Evolutionary conservation across 768 basidiomycete genomes (phyloP), one percentile per base, ranked within the genome.

Genomic region (Lentinula guzmanii): DNA sequence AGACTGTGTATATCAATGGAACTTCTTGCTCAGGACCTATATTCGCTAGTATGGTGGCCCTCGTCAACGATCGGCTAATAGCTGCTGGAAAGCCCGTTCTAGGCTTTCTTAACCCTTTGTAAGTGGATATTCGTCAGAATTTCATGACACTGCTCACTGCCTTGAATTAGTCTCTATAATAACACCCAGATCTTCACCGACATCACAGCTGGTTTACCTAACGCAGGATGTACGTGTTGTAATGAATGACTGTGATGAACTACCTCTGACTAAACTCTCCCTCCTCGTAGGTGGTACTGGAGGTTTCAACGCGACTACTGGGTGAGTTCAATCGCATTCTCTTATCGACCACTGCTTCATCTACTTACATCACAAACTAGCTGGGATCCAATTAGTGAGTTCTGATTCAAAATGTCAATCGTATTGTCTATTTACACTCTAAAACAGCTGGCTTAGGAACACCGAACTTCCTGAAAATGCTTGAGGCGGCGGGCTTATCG

Each of bases 1-100:
- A 50, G 6, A 41, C 53, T 10, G 54, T 41, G 16, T 37, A 24
- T 3, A 66, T 75, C 21, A 68, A 58, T 1, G 83, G 82, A 33
- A 84, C 83, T 6, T 80, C 79, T 15, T 74, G 76, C 5, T 43
- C 79, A 0, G 54, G 76, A 15, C 82, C 82, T 31, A 74, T 78
- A 0, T 79, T 85, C 62, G 76, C 81, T 0, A 72, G 74, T 46
- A 67, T 82, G 60, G 68, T 82, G 18, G 68, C 78, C 2, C 72
- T 82, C 65, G 65, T 83, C 42, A 81, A 82, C 54, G 79, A 82
- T 52, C 72, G 73, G 0, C 72, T 77, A 4, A 57, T 79, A 5
- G 68, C 60, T 6, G 70, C 66, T 0, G 73, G 73, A 0, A 71
- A 70, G 56, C 58, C 66, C 15, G n/a, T 74, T 13, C 66, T 82